Percentiles rank a stretch among this genome's conserved stretches.
Conservation (phyloP, 1,284 basidiomycete genomes). For the Ustilago vetiveriae region DNA sequence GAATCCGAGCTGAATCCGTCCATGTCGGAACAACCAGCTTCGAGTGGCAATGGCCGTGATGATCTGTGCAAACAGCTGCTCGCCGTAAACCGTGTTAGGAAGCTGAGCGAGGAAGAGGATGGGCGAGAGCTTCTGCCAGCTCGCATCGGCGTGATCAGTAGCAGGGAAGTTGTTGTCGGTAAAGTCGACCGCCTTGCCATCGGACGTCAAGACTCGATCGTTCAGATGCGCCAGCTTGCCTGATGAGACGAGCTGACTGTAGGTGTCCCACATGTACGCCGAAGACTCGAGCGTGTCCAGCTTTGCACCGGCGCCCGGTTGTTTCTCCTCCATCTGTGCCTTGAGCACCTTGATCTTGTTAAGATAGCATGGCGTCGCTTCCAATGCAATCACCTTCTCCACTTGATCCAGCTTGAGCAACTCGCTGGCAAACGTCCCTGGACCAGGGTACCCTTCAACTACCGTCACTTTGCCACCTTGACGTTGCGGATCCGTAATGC, state of each 20-base stretch:
- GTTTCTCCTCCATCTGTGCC: constrained; percentile 8
- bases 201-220: constrained; percentile 20
- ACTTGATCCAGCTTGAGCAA: constrained; percentile 55
- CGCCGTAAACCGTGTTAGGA: constrained; percentile 64
- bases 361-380: constrained; percentile 38
- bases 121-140: constrained; percentile 47
- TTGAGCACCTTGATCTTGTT: constrained; percentile 37
- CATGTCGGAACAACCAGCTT: constrained; percentile 60
- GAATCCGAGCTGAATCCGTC: constrained; percentile 54
- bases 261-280: constrained; percentile 54
- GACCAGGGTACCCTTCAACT: constrained; percentile 63
- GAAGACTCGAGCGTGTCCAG: constrained; percentile 42
- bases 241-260: constrained; percentile 36
- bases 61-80: constrained; percentile 64
- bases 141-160: constrained; percentile 23
- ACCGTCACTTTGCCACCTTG: constrained; percentile 56
- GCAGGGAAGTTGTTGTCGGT: constrained; percentile 17
- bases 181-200: constrained; percentile 24
- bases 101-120: constrained; percentile 62
- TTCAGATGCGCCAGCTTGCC: constrained; percentile 54
- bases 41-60: constrained; percentile 54
- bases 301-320: constrained; percentile 18
- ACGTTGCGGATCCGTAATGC: constrained; percentile 22
- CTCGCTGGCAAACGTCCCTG: constrained; percentile 58
- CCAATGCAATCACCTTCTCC: constrained; percentile 63